Base-by-base conservation (phyloP, 345 rosid species). In the Aurinia saxatilis region DNA sequence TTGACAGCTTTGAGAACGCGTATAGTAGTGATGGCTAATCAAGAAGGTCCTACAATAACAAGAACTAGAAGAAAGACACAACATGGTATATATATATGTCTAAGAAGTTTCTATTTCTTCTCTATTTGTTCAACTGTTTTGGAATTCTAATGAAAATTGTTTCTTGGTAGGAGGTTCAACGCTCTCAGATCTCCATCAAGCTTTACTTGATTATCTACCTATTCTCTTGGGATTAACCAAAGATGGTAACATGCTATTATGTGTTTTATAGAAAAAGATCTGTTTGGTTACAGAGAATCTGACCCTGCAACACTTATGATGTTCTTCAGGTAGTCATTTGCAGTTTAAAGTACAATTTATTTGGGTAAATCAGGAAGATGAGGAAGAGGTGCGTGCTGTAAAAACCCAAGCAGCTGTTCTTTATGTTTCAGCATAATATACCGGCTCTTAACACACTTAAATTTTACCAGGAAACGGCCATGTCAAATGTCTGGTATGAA, bases 351-450 rank as follows among this genome's bases (percentile, higher is more conserved):
- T 84, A 67, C 85, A 74, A 33, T 95, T 95, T 82, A 79, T 58
- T 64, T 95, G 99, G 99, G 69, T 83, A 45, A 95, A 95, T 73
- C 97, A 90, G 67, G 99, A 90, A 71, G 95, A 95, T 77, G 98
- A 88, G 13, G 80, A 81, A 41, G 98, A 88, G 96, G 99, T 95
- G 64, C 47, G 77, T 14, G 14, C 34, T 27, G 17, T 44, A 35
- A 31, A 30, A 34, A 25, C 5, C 37, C 8, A 35, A 31, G 19
- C 57, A 27, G 10, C 45, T 58, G 50, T 5, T 72, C 41, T 41
- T 40, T 10, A 38, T 11, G 34, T 50, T 29, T 66, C 23, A 44
- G 23, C 42, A 21, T 72, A 40, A 17, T 59, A 19, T 51, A 53
- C 37, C 5, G 25, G 7, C 54, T 57, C 49, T 50, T 61, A 35